Evolutionary conservation across 2,329 filamentous ascomycete genomes (phyloP), one percentile per base, ranked within the genome.

Genomic region (Hortaea sp.): DNA sequence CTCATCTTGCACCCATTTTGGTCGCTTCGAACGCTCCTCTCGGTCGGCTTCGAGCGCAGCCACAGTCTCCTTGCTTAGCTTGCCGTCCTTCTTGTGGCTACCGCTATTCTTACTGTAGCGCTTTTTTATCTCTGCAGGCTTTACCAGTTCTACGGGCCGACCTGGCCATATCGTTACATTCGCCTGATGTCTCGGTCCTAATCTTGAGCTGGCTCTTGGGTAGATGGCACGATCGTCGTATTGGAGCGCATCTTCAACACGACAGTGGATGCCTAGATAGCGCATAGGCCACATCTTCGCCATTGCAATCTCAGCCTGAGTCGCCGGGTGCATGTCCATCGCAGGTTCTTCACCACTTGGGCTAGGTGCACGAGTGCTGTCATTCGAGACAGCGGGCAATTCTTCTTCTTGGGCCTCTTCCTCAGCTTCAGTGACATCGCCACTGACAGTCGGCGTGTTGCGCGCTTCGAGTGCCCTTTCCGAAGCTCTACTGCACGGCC

Each of bases 211-310:
- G 11, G 92, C 90, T 54, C 92, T 84, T 6, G 92, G 92, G 62
- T 97, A 97, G 54, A 98, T 97, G 2, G 72, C 71, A 53, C 92
- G 83, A 65, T 98, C 92, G 60, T 98, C 92, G 62, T 95, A 94
- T 64, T 98, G 92, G 29, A 98, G 73, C 0, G 88, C 92, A 69
- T 98, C 92, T 65, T 97, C 89, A 1, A 92, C 85, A 55, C 88
- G 85, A 67, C 89, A 95, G 67, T 98, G 92, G 55, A 95, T 88
- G 34, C 92, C 92, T 5, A 98, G 71, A 65, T 98, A 98, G 50
- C 92, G 81, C 71, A 92, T 97, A 2, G 88, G 89, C 92, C 92
- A 98, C 60, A 95, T 78, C 59, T 88, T 92, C 30, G 90, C 88
- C 56, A 95, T 85, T 48, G 92, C 87, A 48, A 90, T 84, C 63